Evolutionary conservation across 2,329 filamentous ascomycete genomes (phyloP).

Genomic region (Fusarium aywerte): DNA sequence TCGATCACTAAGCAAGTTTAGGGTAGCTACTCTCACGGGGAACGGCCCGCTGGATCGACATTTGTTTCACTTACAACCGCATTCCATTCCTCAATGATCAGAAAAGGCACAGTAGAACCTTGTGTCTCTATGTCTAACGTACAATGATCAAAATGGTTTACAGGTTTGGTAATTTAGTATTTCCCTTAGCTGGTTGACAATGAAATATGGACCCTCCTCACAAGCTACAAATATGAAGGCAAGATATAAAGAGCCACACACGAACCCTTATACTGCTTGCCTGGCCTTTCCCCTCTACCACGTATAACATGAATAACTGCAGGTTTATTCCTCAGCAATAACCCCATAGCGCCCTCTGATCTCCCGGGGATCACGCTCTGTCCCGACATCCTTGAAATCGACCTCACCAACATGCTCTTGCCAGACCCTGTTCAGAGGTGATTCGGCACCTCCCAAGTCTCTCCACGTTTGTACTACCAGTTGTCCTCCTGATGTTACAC

Average conservation of each 20-base stretch:
- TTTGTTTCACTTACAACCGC: slow-evolving; percentile 33
- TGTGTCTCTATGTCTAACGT: neutral
- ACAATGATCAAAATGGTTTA: neutral
- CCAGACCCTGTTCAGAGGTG: neutral
- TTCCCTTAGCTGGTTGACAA: neutral
- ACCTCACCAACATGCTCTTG: neutral
- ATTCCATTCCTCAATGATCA: slow-evolving; percentile 33
- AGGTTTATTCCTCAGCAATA: too few relatives aligned
- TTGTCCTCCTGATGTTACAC: neutral
- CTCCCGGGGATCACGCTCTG: neutral
- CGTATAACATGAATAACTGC: too few relatives aligned
- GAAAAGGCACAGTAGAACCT: neutral
- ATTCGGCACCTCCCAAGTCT: neutral
- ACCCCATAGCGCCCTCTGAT: neutral
- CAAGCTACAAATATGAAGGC: neutral
- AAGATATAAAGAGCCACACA: too few relatives aligned
- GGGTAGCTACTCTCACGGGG: slow-evolving; percentile 19
- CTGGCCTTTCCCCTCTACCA: neutral
- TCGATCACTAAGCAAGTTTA: neutral
- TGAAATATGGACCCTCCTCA: neutral
- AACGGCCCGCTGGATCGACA: slow-evolving; percentile 18
- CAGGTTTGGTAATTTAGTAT: neutral
- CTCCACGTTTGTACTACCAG: neutral
- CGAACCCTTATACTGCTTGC: too few relatives aligned
- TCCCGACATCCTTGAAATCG: neutral